phyloP scores from a whole-genome alignment of 768 basidiomycete genomes.

The Collybia nuda region DNA sequence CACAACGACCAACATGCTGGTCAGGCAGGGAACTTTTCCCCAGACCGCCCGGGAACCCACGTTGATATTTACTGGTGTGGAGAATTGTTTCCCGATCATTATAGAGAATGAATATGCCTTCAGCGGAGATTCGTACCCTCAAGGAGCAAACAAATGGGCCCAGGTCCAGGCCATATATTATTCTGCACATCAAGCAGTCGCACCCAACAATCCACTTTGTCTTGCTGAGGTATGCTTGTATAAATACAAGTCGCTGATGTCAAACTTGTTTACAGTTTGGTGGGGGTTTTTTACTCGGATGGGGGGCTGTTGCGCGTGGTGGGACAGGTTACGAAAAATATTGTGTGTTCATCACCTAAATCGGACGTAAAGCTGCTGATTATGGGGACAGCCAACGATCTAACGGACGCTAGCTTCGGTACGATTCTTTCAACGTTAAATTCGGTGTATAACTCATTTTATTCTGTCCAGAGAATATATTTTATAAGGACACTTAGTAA shows the following conservation, averaged over 20 bases:
- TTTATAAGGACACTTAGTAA: conserved; percentile 54
- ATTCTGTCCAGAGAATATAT: conserved; percentile 40
- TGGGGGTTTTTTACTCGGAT: conserved; percentile 45
- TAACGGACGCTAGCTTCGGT: conserved; percentile 46
- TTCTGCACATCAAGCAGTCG: conserved; percentile 40
- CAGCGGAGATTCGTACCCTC: conserved; percentile 55
- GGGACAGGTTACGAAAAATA: conserved; percentile 54
- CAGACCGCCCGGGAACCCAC: conserved; percentile 41
- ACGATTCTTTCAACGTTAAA: conserved; percentile 3
- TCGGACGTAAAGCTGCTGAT: not conserved
- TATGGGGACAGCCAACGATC: conserved; percentile 27
- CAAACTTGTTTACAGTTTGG: conserved; percentile 35
- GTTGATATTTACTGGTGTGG: conserved; percentile 50
- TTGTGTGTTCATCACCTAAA: conserved; percentile 25
- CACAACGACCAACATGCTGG: conserved; percentile 52
- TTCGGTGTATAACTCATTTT: conserved; percentile 1
- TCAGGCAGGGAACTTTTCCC: conserved; percentile 47
- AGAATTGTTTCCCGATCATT: not conserved
- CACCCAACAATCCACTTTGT: conserved; percentile 48
- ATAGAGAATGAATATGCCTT: not conserved
- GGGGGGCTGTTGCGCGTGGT: conserved; percentile 39
- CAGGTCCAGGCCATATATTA: conserved; percentile 51
- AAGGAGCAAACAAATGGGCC: conserved; percentile 45
- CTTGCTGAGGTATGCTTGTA: conserved; percentile 39
- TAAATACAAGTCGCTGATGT: not conserved